Conservation (phyloP, 2,329 filamentous ascomycete species). For the Mycosphaerella sp. region DNA sequence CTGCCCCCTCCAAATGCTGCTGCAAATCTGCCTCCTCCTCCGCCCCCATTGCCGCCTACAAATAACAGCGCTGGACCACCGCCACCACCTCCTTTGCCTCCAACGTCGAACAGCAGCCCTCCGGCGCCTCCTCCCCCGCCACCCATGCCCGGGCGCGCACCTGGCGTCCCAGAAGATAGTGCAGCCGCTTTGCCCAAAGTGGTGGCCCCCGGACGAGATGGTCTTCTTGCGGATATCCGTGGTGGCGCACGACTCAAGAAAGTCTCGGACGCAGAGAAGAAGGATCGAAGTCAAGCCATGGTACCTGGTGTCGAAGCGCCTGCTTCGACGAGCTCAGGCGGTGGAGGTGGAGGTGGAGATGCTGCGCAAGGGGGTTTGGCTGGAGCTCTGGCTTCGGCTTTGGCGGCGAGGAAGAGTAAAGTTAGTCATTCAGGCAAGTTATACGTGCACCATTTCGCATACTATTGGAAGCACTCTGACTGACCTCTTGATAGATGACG, state of each 20-base stretch:
- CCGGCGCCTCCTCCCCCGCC: constrained; percentile 41
- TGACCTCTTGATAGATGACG: constrained; percentile 55
- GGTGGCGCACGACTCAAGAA: constrained; percentile 63
- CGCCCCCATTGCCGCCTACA: constrained; percentile 18
- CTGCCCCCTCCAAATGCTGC: constrained; percentile 37
- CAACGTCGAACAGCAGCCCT: constrained; percentile 25
- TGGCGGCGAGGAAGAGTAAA: constrained; percentile 84
- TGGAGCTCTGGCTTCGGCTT: constrained; percentile 65
- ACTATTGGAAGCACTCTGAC: background rate
- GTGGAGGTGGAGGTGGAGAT: constrained; percentile 45
- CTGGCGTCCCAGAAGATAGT: constrained; percentile 42
- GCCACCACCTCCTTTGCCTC: constrained; percentile 37
- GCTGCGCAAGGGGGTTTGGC: constrained; percentile 46
- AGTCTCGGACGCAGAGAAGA: constrained; percentile 63
- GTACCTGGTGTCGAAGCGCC: constrained; percentile 55
- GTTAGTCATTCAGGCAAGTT: constrained; percentile 89
- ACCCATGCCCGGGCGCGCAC: constrained; percentile 36
- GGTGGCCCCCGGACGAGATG: constrained; percentile 45
- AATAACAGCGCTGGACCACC: constrained; percentile 35
- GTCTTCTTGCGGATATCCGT: constrained; percentile 66
- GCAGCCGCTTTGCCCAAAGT: constrained; percentile 17
- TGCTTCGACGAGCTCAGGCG: constrained; percentile 49
- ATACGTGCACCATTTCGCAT: constrained; percentile 9
- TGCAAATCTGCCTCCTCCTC: constrained; percentile 11
- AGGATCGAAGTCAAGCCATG: constrained; percentile 61